These are phyloP conservation scores for Lactarius akahatsu DNA, from an alignment of 768 basidiomycete genomes.

Conservation along the genomic window DNA sequence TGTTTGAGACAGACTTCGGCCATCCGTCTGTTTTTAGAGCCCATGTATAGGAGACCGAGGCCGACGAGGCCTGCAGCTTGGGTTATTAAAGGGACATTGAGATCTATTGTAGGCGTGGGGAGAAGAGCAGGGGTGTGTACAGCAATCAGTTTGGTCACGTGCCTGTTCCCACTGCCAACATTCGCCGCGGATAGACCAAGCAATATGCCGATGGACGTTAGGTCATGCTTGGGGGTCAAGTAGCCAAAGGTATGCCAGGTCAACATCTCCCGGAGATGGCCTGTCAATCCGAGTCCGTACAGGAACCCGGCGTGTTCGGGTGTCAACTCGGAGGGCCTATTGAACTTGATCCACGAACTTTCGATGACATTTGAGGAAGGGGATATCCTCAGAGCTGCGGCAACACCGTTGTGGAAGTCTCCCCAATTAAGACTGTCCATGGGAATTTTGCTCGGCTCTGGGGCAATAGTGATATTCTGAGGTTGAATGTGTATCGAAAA, in stretches of 20 bases:
- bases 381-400: slow-evolving; percentile 82
- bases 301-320: slow-evolving; percentile 97
- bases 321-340: slow-evolving; percentile 86
- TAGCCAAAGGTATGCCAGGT: slow-evolving; percentile 97
- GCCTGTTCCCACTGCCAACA: slow-evolving; percentile 78
- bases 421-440: slow-evolving; percentile 82
- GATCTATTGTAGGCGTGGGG: slow-evolving; percentile 80
- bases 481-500: slow-evolving; percentile 74
- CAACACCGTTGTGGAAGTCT: slow-evolving; percentile 98
- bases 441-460: slow-evolving; percentile 71
- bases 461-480: slow-evolving; percentile 58
- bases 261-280: slow-evolving; percentile 84
- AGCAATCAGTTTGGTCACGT: slow-evolving; percentile 87
- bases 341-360: slow-evolving; percentile 95
- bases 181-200: slow-evolving; percentile 93
- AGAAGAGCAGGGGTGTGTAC: slow-evolving; percentile 93
- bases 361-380: slow-evolving; percentile 75
- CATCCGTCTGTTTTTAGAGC: slow-evolving; percentile 84
- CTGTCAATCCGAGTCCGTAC: slow-evolving; percentile 86
- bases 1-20: slow-evolving; percentile 89
- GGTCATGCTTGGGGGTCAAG: slow-evolving; percentile 92
- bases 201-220: slow-evolving; percentile 90
- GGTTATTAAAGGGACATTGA: slow-evolving; percentile 86
- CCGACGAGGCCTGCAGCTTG: slow-evolving; percentile 88
- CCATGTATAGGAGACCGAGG: slow-evolving; percentile 87